These are phyloP conservation scores for Phycomyces nitens DNA, from an alignment of 192 early-diverging fungal species.

Conservation along the genomic window DNA sequence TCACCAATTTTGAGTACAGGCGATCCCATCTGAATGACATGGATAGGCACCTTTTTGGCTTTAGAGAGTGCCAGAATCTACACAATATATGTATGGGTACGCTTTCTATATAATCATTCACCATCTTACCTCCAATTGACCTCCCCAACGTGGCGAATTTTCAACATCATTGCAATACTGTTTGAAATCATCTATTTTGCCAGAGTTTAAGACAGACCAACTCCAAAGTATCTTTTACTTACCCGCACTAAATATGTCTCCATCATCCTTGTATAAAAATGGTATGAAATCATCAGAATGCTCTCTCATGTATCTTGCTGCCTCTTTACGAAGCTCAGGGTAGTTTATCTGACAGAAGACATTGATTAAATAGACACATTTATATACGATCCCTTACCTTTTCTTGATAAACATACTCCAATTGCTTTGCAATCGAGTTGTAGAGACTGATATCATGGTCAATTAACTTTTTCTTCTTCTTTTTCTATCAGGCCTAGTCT, in stretches of 20 bases:
- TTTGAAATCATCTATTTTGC: conserved; percentile 71
- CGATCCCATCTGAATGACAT: conserved; percentile 81
- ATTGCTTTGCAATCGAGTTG: not conserved
- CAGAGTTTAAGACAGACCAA: not conserved
- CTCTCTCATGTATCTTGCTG: conserved; percentile 77
- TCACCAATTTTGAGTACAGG: conserved; percentile 80
- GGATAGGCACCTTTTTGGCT: conserved; percentile 69
- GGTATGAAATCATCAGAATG: conserved; percentile 89
- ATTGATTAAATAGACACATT: too few relatives aligned
- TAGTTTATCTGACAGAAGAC: conserved; percentile 48
- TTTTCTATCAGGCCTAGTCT: not conserved
- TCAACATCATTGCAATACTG: conserved; percentile 78
- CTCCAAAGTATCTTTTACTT: conserved; percentile 25
- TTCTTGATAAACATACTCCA: not conserved
- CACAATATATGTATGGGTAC: too few relatives aligned
- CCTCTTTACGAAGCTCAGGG: conserved; percentile 62
- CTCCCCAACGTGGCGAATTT: conserved; percentile 87
- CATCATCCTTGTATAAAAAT: conserved; percentile 78
- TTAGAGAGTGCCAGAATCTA: conserved; percentile 80
- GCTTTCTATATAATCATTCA: too few relatives aligned
- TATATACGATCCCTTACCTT: too few relatives aligned
- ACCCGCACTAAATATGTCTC: conserved; percentile 67
- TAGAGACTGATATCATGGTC: not conserved
- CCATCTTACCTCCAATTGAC: conserved; percentile 75
- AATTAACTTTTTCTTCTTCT: not conserved